Percentiles rank a stretch among this genome's conserved stretches.
Conservation (phyloP, 192 early-diverging fungal genomes). For the Rhizophagus clarus region DNA sequence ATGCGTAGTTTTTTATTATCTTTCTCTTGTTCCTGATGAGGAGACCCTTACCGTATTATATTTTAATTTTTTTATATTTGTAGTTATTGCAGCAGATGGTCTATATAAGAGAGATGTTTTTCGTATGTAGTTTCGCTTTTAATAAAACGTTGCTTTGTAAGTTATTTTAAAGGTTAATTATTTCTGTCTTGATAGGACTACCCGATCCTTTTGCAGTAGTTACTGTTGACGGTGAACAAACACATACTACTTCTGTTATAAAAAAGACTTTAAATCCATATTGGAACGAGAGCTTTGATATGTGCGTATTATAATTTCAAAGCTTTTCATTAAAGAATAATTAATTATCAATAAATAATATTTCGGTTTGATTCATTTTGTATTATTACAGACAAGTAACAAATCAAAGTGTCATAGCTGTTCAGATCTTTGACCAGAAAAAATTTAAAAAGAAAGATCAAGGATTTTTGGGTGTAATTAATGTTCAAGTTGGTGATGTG, state of each 20-base stretch:
- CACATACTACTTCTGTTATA: conserved; percentile 83
- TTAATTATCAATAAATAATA: neutral
- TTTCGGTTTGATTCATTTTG: neutral
- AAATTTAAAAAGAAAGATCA: conserved; percentile 92
- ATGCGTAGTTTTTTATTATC: neutral
- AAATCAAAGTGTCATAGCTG: conserved; percentile 78
- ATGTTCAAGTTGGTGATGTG: conserved; percentile 80
- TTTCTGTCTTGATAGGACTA: conserved; percentile 50
- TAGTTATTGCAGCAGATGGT: conserved; percentile 89
- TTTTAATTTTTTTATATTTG: neutral
- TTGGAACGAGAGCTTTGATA: conserved; percentile 92
- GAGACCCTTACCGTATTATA: neutral
- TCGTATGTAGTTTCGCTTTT: conserved; percentile 50
- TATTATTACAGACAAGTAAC: conserved; percentile 58
- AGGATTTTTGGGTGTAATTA: conserved; percentile 90
- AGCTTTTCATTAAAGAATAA: neutral
- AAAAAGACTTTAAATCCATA: conserved; percentile 93
- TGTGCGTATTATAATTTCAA: conserved; percentile 49
- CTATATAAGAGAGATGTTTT: conserved; percentile 92
- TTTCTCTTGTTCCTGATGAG: conserved; percentile 16
- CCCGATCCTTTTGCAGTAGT: conserved; percentile 98
- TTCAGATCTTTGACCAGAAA: conserved; percentile 98
- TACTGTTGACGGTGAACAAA: conserved; percentile 95
- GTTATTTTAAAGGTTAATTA: neutral
- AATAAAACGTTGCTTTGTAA: neutral